Conservation (phyloP, 2,329 filamentous ascomycete species). For the Celoporthe dispersa region DNA sequence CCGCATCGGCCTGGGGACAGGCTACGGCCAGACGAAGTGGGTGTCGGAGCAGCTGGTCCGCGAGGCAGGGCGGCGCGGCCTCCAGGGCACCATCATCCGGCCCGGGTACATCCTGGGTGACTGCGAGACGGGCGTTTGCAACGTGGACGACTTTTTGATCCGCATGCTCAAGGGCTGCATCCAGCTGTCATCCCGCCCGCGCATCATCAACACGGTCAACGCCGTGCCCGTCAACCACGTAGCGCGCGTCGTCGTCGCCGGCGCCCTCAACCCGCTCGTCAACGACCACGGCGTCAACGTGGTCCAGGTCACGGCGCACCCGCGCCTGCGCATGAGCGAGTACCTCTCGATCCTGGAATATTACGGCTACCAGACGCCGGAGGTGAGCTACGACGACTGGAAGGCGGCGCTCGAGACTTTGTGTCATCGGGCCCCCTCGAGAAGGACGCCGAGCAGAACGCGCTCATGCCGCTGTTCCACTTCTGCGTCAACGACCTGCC, state of each 20-base stretch:
- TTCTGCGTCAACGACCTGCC: slow-evolving; percentile 75
- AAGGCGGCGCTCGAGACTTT: slow-evolving; percentile 68
- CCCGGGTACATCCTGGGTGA: slow-evolving; percentile 87
- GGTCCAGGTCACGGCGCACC: slow-evolving; percentile 79
- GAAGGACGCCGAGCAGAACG: slow-evolving; percentile 68
- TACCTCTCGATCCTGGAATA: slow-evolving; percentile 72
- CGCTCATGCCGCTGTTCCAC: slow-evolving; percentile 75
- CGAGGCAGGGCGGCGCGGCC: slow-evolving; percentile 77
- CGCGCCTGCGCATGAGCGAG: slow-evolving; percentile 76
- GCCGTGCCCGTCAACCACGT: slow-evolving; percentile 87
- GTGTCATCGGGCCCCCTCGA: slow-evolving; percentile 60
- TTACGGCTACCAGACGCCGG: slow-evolving; percentile 74
- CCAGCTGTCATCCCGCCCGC: slow-evolving; percentile 74
- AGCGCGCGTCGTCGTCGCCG: slow-evolving; percentile 76
- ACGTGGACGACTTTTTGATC: slow-evolving; percentile 89
- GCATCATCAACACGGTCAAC: slow-evolving; percentile 87
- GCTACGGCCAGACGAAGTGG: slow-evolving; percentile 94
- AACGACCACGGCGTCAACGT: slow-evolving; percentile 54
- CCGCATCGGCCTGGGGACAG: slow-evolving; percentile 75
- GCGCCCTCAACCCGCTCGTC: slow-evolving; percentile 65
- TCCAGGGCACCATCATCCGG: slow-evolving; percentile 75
- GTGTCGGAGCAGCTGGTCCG: slow-evolving; percentile 71
- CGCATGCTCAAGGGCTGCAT: slow-evolving; percentile 86
- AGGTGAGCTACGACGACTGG: slow-evolving; percentile 73
- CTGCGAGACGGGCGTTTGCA: slow-evolving; percentile 69